Evolutionary conservation across 108 stramenopile species (phyloP), one percentile per base, ranked within the genome.

Genomic region (Pseudonitzschia multiseries): DNA sequence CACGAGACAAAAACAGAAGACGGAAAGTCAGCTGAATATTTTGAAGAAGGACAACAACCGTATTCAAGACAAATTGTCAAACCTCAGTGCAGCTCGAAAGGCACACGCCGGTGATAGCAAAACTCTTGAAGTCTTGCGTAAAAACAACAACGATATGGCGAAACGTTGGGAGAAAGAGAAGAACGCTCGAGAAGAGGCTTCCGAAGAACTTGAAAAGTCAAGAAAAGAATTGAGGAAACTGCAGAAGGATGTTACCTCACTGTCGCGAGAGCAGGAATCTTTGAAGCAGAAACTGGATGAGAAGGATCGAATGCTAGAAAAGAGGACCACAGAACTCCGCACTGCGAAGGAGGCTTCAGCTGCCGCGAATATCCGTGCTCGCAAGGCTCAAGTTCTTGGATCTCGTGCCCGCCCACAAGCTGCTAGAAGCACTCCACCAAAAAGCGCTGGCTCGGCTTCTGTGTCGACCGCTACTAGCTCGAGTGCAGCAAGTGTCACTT

Each of bases 141-240:
- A 92, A 79, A 87, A 80, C 71, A 89, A 91, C 75, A 72, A 83
- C 50, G 93, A 96, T 48, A 88, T 94, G 84, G 89, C 90, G 13
- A 64, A 66, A n/a, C 80, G 93, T 32, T 92, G 89, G 91, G 80
- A 93, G 70, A 96, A 96, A 68, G 95, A 96, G 72, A 96, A 93
- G 84, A 41, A 62, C 18, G 46, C 84, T 20, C 81, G 91, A 8
- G 95, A 96, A 71, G 89, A 90, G 64, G 80, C 82, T 61, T 57
- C 80, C 14, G 78, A 82, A 31, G 91, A 96, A 64, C 71, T 93
- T 0, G 95, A 87, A 62, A 90, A 91, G 74, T 32, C 75, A 4
- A 36, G 75, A 28, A 70, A 72, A 24, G 73, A 93, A 68, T 67
- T 92, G 63, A 75, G 81, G 28, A 82, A 86, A 54, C 50, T 88